Evolutionary conservation across 495 filamentous ascomycete genomes (phyloP).

Genomic region (Penicillium mononematosum): DNA sequence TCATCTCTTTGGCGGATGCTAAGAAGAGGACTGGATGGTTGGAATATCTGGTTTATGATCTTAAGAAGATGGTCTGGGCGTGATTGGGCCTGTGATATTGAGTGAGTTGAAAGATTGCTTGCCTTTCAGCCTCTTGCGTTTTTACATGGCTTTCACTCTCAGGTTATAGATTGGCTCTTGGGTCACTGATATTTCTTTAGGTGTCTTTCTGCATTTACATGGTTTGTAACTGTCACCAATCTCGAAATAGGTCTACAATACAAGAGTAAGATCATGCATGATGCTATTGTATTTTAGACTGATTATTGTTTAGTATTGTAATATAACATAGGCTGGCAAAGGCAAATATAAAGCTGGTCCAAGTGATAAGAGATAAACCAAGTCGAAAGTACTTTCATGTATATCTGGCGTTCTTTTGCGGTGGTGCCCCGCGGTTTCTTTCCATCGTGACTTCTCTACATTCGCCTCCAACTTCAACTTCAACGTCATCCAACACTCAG

Average conservation of each 20-base stretch:
- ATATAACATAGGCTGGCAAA: no score
- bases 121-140: neutral
- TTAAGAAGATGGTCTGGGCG: conserved; percentile 93
- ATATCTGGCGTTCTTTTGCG: neutral
- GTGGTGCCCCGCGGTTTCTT: neutral
- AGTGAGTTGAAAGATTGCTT: neutral
- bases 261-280: no score
- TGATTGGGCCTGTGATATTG: conserved; percentile 28
- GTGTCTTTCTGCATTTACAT: neutral
- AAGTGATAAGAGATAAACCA: no score
- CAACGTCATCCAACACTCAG: neutral
- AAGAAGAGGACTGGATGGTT: conserved; percentile 83
- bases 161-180: neutral
- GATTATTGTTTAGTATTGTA: no score
- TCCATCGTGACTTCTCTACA: neutral
- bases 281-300: no score
- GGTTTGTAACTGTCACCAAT: neutral
- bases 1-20: conserved; percentile 79
- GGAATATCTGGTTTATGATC: conserved; percentile 78
- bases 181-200: neutral
- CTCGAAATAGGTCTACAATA: neutral
- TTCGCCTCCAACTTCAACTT: neutral
- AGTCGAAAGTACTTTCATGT: neutral
- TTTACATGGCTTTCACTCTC: neutral
- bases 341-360: no score